A percentile compares a stretch with the other conserved stretches of the same genome.
Evolutionary conservation across 352 stramenopile species (phyloP).

Genomic region (Bremia lactucae): DNA sequence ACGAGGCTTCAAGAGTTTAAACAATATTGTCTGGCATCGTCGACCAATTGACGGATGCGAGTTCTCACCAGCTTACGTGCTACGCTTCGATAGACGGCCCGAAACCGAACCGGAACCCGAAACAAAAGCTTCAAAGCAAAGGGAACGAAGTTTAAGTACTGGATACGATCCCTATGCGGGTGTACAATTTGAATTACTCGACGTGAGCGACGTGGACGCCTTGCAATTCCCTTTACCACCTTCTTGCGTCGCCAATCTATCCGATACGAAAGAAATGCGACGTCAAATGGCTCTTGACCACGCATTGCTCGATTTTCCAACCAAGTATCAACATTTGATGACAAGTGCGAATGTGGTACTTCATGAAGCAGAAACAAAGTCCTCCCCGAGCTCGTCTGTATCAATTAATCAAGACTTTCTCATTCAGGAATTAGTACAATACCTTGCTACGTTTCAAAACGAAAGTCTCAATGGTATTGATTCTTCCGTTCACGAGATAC

Average conservation of each 20-base stretch:
- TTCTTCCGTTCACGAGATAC: slow-evolving; percentile 51
- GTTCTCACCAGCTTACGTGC: slow-evolving; percentile 22
- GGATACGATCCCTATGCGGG: slow-evolving; percentile 16
- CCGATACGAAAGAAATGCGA: slow-evolving; percentile 18
- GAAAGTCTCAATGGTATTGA: too few species aligned
- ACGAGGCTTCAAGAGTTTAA: slow-evolving; percentile 21
- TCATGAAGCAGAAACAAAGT: slow-evolving; percentile 4
- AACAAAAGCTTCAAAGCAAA: slow-evolving; percentile 1
- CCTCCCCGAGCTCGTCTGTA: slow-evolving; percentile 3
- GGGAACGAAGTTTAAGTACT: slow-evolving; percentile 16
- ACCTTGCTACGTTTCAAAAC: slow-evolving; percentile 31
- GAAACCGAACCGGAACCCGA: slow-evolving; percentile 25
- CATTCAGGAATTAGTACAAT: slow-evolving; percentile 44
- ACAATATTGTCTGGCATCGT: slow-evolving; percentile 32
- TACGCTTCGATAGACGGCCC: slow-evolving; percentile 19
- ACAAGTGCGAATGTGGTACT: slow-evolving; percentile 9
- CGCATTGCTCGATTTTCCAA: slow-evolving; percentile 25
- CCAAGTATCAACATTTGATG: slow-evolving; percentile 43
- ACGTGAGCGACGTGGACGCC: slow-evolving; percentile 13
- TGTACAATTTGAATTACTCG: slow-evolving; percentile 24
- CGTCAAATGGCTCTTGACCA: slow-evolving; percentile 14
- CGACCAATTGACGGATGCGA: slow-evolving; percentile 13
- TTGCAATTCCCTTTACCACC: slow-evolving; percentile 18
- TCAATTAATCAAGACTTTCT: slow-evolving; percentile 29
- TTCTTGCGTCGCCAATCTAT: slow-evolving; percentile 4